A percentile compares a stretch with the other conserved stretches of the same genome.
phyloP scores from a whole-genome alignment of 106 monocot species.

The Narthecium ossifragum region DNA sequence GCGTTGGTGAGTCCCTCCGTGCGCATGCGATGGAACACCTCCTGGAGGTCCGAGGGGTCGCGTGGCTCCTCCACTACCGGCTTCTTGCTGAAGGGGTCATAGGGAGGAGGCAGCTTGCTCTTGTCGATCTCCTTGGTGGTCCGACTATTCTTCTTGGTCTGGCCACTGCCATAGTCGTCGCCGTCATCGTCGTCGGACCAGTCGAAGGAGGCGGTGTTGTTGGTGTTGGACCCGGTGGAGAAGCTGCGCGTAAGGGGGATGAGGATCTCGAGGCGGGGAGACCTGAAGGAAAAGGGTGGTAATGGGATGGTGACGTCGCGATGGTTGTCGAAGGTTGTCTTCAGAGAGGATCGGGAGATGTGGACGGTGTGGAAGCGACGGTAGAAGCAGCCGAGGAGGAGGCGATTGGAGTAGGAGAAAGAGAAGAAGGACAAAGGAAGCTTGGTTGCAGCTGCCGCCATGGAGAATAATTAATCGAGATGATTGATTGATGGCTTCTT shows the following conservation, averaged over 20 bases:
- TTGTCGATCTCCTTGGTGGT: constrained; percentile 1
- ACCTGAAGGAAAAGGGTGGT: not conserved
- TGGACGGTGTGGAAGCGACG: not conserved
- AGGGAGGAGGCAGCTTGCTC: constrained; percentile 65
- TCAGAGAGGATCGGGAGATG: not conserved
- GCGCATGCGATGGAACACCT: constrained; percentile 87
- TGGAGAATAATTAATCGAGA: too few species aligned
- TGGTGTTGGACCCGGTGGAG: constrained; percentile 11
- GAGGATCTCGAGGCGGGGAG: not conserved
- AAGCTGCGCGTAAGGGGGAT: not conserved
- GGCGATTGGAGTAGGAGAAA: not conserved
- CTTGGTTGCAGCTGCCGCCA: not conserved
- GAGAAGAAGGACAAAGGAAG: not conserved
- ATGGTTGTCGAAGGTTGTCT: not conserved
- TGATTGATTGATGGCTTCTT: too few species aligned
- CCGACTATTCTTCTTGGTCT: not conserved
- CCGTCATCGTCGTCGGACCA: constrained; percentile 80
- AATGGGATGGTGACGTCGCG: not conserved
- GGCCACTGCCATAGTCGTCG: not conserved
- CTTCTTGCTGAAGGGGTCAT: constrained; percentile 95
- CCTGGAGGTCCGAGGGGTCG: constrained; percentile 81
- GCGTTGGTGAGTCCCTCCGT: constrained; percentile 72
- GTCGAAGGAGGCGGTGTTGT: constrained; percentile 67
- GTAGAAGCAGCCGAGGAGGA: not conserved
- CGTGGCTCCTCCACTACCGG: constrained; percentile 40